Evolutionary conservation across 208 protist genomes (phyloP).

Genomic region (Trypanosoma melophagium): DNA sequence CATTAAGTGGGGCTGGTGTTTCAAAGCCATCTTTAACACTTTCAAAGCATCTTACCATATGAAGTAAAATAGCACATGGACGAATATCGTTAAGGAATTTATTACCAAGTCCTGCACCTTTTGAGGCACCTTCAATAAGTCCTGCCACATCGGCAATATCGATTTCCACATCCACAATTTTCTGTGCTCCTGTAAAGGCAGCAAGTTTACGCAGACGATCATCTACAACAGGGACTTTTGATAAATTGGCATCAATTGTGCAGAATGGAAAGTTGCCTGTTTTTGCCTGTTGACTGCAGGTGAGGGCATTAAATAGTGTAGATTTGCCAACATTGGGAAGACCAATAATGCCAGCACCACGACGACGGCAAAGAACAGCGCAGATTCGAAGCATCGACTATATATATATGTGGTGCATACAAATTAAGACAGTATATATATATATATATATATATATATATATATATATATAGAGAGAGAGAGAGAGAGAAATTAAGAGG

Average conservation of each 20-base stretch:
- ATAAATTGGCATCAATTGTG: slow-evolving; percentile 91
- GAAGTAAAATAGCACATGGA: slow-evolving; percentile 74
- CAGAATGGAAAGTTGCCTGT: slow-evolving; percentile 94
- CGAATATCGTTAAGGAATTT: slow-evolving; percentile 89
- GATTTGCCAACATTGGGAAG: slow-evolving; percentile 93
- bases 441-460: too few species aligned
- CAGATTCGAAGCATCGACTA: slow-evolving; percentile 28
- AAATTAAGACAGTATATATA: slow-evolving; percentile 7
- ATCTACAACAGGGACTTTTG: slow-evolving; percentile 78
- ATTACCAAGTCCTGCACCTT: slow-evolving; percentile 85
- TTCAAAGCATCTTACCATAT: slow-evolving; percentile 91
- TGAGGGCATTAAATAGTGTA: slow-evolving; percentile 93
- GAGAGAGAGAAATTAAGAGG: too few species aligned
- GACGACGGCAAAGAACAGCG: slow-evolving; percentile 31
- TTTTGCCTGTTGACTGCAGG: slow-evolving; percentile 82
- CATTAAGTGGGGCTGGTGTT: slow-evolving; percentile 69
- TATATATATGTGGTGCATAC: too few species aligned
- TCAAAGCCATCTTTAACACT: slow-evolving; percentile 81
- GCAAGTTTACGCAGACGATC: slow-evolving; percentile 70
- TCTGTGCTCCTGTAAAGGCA: slow-evolving; percentile 55
- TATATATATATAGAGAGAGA: too few species aligned
- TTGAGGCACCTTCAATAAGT: slow-evolving; percentile 84
- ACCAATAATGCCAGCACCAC: slow-evolving; percentile 85
- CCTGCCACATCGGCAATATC: slow-evolving; percentile 89
- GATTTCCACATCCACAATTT: slow-evolving; percentile 77